These are phyloP conservation scores for Beta vulgaris DNA, from an alignment of 148 eudicot genomes.

Conservation along the genomic window DNA sequence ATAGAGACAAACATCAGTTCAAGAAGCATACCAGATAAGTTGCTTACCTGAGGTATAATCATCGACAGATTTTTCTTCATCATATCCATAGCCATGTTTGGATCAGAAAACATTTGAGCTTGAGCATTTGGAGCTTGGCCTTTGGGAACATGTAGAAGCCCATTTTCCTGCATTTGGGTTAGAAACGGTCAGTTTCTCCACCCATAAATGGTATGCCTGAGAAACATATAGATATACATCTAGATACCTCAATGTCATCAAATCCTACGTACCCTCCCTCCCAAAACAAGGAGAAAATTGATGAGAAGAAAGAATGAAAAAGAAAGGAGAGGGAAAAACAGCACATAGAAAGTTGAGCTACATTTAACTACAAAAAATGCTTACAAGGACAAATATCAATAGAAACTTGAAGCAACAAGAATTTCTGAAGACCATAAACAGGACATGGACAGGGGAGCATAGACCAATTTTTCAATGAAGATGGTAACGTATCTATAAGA, in stretches of 20 bases:
- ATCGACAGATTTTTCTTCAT: constrained; percentile 98
- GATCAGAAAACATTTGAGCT: constrained; percentile 99
- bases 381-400: background rate
- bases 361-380: background rate
- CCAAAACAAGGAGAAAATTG: background rate
- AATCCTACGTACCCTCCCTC: background rate
- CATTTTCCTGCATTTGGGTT: constrained; percentile 72
- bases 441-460: background rate
- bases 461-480: background rate
- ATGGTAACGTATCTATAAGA: background rate
- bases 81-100: constrained; percentile 99
- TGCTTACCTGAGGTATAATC: constrained; percentile 87
- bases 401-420: background rate
- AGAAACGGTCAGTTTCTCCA: background rate
- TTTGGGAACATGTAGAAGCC: constrained; percentile 87
- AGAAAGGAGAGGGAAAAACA: background rate
- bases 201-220: background rate
- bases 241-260: background rate
- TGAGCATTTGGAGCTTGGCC: constrained; percentile 86
- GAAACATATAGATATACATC: background rate
- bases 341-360: background rate
- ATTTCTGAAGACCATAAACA: background rate
- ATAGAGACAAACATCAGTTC: background rate
- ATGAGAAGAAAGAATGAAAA: background rate
- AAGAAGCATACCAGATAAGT: background rate